Base-by-base conservation (phyloP, 2,329 filamentous ascomycete genomes). In the Sporothrix schenckii region DNA sequence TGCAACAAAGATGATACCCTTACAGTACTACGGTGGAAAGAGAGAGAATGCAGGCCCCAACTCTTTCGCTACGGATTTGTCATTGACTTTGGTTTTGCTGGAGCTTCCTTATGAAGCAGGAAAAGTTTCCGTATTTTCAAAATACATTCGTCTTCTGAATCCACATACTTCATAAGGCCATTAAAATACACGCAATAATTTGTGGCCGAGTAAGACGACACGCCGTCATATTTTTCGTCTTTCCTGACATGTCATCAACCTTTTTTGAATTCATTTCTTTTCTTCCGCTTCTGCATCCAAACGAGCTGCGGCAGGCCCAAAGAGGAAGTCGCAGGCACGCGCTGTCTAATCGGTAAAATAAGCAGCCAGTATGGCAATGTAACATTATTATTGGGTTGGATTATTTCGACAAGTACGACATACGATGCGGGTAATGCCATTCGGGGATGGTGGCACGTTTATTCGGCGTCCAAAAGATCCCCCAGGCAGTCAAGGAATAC, bases 251-350 rank as follows among this genome's bases (percentile, higher is more conserved):
- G 24, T 60, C 41, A 60, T 34, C 39, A 27, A 39, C 44, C 61
- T 24, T 53, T 61, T 58, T 30, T 27, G 21, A 13, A 16, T 60
- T 30, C 24, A 39, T 10, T 24, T 50, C 30, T 65, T 14, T 9
- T 61, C 44, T 16, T 34, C 63, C 16, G 52, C 49, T 27, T 27
- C 41, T 60, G 39, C 54, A 60, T n/a, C 41, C 49, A 30, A 19
- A 67, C 65, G 49, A 34, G n/a, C 52, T 54, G 54, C 34, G 27
- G 54, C 50, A 34, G 39, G 63, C 66, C 66, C 34, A 44, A 68
- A 68, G 52, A 47, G 66, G 66, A 58, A 68, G 30, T 41, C 19
- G 56, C 9, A 41, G 56, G 34, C 56, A 60, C 53, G 24, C 10
- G 27, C 21, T 14, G 24, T 24, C 24, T 27, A 21, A 9, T 27